These are phyloP conservation scores for Chaetoceros muelleri DNA, from an alignment of 108 stramenopile genomes.

Conservation along the genomic window DNA sequence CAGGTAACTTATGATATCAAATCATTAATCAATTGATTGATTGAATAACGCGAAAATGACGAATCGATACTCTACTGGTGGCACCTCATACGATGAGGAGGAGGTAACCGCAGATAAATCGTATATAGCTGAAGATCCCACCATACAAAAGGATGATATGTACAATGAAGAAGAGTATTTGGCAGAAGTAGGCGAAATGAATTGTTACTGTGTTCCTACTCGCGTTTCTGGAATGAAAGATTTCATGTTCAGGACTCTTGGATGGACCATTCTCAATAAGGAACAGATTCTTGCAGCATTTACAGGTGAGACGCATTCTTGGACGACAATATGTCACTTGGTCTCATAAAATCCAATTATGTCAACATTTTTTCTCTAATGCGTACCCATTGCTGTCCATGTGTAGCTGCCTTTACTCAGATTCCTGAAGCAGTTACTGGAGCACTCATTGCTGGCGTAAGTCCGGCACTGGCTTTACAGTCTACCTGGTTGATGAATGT, in stretches of 20 bases:
- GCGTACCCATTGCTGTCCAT: background rate
- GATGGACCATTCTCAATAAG: conserved; percentile 27
- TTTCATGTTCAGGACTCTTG: conserved; percentile 8
- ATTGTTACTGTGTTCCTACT: conserved; percentile 31
- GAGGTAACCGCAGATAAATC: background rate
- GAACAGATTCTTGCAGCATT: conserved; percentile 35
- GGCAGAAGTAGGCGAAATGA: conserved; percentile 13
- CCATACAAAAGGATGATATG: background rate
- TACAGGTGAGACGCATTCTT: conserved; percentile 13
- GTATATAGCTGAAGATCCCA: background rate
- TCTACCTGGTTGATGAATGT: conserved; percentile 33
- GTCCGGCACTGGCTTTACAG: conserved; percentile 31
- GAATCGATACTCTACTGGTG: too few relatives aligned
- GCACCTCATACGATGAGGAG: background rate
- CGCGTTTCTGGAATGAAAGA: conserved; percentile 13
- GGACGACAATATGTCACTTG: too few relatives aligned
- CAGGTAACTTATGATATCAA: too few relatives aligned
- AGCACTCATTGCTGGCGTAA: conserved; percentile 43
- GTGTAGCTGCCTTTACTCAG: conserved; percentile 24
- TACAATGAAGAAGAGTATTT: background rate
- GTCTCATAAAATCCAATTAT: too few relatives aligned
- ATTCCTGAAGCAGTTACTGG: conserved; percentile 44
- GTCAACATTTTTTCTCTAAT: background rate
- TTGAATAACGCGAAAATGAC: too few relatives aligned
- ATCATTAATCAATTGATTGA: too few relatives aligned